Evolutionary conservation across 371 early-diverging fungal species (phyloP), one percentile per base, ranked within the genome.

Genomic region (Saksenaea vasiformis): DNA sequence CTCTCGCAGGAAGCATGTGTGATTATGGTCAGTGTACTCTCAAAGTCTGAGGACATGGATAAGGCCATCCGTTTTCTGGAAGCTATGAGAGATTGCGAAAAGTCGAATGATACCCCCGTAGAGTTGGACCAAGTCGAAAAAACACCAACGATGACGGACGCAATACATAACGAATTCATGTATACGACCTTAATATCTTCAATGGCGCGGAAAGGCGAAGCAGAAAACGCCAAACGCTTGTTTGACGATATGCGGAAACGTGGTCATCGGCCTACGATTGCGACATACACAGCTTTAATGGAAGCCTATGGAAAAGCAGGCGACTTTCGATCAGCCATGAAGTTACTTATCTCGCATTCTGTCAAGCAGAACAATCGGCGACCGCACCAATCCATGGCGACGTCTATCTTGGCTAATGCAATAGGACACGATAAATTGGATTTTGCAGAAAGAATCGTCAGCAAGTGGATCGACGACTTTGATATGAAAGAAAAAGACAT

Each of bases 131-230:
- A 39, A 41, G 38, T 59, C 36, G n/a, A n/a, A n/a, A 36, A 58
- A 13, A 59, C 28, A 36, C 38, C 59, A 27, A n/a, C 39, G 24
- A 36, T 59, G 37, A 34, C 58, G n/a, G 57, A 55, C 17, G 31
- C 67, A 28, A 17, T 47, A 27, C 73, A 68, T 60, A 73, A 78
- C 62, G 70, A 66, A 54, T 71, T 76, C 60, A 69, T 78, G 37
- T 81, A 81, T 41, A 81, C 81, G 7, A 71, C 78, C 4, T 66
- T 81, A 24, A 81, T 81, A 26, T 53, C 77, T 17, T 70, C 70
- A 36, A 63, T 78, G 58, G 78, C 73, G 31, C 60, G 65, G 13
- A 58, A 73, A 39, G 75, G 72, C 9, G 72, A 81, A 43, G 47
- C 55, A 14, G 44, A 24, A 14, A 70, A 69, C 43, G 78, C 79